These are phyloP conservation scores for Soucietia sequanensis DNA, from an alignment of 805 yeast species.

Conservation along the genomic window DNA sequence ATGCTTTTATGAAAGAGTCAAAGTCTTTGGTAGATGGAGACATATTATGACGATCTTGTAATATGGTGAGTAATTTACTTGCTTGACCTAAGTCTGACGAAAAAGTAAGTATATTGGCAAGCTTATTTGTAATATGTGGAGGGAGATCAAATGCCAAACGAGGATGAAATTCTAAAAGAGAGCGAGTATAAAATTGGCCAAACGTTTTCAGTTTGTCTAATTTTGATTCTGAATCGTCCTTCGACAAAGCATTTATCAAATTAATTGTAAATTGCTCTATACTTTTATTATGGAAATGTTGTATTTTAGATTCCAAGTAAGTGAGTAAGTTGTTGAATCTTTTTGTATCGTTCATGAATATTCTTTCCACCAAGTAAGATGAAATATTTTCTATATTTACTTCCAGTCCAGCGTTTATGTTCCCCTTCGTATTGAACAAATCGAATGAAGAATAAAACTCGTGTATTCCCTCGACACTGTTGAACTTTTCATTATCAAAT, in stretches of 20 bases:
- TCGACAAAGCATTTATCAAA: constrained; percentile 11
- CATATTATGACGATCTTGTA: constrained; percentile 10
- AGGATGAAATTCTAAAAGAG: constrained; percentile 12
- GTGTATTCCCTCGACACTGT: neutral
- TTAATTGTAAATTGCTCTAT: constrained; percentile 10
- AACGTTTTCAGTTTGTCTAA: constrained; percentile 10
- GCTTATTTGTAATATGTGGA: constrained; percentile 19
- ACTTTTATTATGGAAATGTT: constrained; percentile 10
- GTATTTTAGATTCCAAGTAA: constrained; percentile 9
- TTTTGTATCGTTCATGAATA: constrained; percentile 3
- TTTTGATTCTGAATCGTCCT: constrained; percentile 5
- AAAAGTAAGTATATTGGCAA: constrained; percentile 18
- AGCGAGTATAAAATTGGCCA: constrained; percentile 7
- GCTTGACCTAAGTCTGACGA: constrained; percentile 15
- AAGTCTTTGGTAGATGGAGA: no score
- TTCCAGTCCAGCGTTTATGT: constrained; percentile 1
- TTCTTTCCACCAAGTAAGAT: constrained; percentile 5
- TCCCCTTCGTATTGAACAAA: neutral
- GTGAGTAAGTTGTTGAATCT: constrained; percentile 11
- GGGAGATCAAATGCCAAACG: constrained; percentile 12
- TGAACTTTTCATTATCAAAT: neutral
- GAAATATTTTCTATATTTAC: constrained; percentile 10
- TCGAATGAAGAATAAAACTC: neutral
- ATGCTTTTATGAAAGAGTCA: no score
- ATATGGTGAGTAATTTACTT: constrained; percentile 8